phyloP scores from a whole-genome alignment of 495 filamentous ascomycete species.

The Astrothelium subdiscretum region DNA sequence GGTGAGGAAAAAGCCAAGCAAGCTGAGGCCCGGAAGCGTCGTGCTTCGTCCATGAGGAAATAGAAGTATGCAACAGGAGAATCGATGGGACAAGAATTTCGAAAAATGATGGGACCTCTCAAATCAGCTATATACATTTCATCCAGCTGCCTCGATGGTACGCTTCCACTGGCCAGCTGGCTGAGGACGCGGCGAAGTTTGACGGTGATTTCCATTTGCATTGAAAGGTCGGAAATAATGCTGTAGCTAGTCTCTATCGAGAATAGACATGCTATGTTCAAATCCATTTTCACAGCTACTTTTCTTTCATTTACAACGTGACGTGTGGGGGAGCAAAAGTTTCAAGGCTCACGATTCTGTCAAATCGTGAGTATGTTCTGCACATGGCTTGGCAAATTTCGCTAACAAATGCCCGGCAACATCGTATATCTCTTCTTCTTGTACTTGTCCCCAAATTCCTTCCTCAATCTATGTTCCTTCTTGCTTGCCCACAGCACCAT shows the following conservation, averaged over 20 bases:
- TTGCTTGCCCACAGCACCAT: constrained; percentile 83
- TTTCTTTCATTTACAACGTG: too few species aligned
- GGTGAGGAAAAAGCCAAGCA: constrained; percentile 84
- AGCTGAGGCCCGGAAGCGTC: constrained; percentile 84
- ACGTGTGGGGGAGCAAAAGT: too few species aligned
- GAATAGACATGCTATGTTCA: neutral
- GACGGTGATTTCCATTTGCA: neutral
- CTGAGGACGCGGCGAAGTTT: neutral
- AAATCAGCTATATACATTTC: neutral
- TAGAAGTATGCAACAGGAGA: constrained; percentile 31
- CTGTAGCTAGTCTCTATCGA: neutral
- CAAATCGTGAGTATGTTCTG: too few species aligned
- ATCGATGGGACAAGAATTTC: neutral
- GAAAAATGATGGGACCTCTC: neutral
- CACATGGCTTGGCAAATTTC: neutral
- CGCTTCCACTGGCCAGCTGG: neutral
- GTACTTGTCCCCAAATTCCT: constrained; percentile 82
- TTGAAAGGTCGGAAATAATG: neutral
- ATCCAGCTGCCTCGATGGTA: neutral
- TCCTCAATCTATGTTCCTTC: constrained; percentile 83
- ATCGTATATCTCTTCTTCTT: constrained; percentile 76
- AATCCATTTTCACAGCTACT: neutral
- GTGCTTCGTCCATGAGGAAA: constrained; percentile 92
- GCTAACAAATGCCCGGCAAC: constrained; percentile 55
- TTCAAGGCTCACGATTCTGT: too few species aligned